phyloP scores from a whole-genome alignment of 306 rosid genomes.

The Hippophae gyantsensis region DNA sequence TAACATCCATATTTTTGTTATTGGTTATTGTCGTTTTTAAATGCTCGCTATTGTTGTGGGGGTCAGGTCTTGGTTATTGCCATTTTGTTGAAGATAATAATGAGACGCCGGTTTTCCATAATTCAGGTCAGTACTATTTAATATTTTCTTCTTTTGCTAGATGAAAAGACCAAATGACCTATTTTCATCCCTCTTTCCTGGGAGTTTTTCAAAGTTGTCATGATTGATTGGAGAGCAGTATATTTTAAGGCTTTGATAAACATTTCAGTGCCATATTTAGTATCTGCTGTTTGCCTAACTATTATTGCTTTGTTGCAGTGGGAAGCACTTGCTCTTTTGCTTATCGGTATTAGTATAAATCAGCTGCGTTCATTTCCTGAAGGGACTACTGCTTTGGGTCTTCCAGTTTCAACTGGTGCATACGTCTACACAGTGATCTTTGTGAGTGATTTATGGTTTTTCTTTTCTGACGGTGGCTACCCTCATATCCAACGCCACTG shows the following conservation, averaged over 20 bases:
- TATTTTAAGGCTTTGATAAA: background rate
- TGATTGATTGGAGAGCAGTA: constrained; percentile 6
- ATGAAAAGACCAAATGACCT: no score
- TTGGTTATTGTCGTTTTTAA: constrained; percentile 15
- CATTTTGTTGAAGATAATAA: constrained; percentile 75
- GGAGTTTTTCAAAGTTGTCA: background rate
- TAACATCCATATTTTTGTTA: background rate
- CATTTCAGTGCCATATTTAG: constrained; percentile 6
- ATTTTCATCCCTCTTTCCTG: no score
- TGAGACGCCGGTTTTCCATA: constrained; percentile 82
- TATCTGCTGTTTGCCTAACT: background rate
- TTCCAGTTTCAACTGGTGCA: constrained; percentile 73
- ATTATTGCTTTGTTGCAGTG: constrained; percentile 45
- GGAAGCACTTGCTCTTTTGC: constrained; percentile 96
- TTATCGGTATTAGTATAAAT: constrained; percentile 91
- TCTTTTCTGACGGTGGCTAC: background rate
- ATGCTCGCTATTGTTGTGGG: background rate
- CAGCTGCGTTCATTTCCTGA: constrained; percentile 81
- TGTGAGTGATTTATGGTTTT: constrained; percentile 43
- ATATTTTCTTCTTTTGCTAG: background rate
- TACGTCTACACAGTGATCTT: constrained; percentile 70
- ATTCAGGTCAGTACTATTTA: constrained; percentile 67
- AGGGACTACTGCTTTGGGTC: constrained; percentile 58
- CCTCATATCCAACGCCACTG: background rate
- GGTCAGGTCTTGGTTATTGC: constrained; percentile 96